Conservation (phyloP, 495 filamentous ascomycete genomes). For the Hypoxylon intermedium region DNA sequence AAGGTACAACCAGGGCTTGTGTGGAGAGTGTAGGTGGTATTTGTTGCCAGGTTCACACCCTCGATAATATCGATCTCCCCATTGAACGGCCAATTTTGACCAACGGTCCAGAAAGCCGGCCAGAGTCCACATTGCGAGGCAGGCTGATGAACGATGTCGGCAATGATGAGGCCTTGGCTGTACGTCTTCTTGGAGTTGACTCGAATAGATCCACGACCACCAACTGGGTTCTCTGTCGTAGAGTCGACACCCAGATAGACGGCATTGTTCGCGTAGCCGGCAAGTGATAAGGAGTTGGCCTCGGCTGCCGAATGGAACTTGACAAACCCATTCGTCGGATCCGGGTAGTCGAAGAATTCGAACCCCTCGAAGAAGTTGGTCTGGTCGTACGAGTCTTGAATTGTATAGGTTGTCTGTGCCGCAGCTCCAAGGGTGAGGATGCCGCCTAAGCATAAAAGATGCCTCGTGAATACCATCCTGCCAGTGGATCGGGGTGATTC, state of each 20-base stretch:
- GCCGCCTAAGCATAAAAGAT: constrained; percentile 27
- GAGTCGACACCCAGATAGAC: constrained; percentile 65
- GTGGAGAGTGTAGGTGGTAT: constrained; percentile 78
- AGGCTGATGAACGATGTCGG: constrained; percentile 81
- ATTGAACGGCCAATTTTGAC: constrained; percentile 74
- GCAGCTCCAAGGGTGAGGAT: constrained; percentile 32
- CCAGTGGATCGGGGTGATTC: neutral
- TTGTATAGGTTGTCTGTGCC: constrained; percentile 46
- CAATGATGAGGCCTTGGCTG: constrained; percentile 72
- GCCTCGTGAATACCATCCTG: constrained; percentile 29
- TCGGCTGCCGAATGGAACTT: constrained; percentile 64
- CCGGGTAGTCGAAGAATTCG: constrained; percentile 58
- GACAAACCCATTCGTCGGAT: constrained; percentile 76
- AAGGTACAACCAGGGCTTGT: constrained; percentile 69
- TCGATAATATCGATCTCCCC: constrained; percentile 96
- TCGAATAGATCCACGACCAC: constrained; percentile 72
- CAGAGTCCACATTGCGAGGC: constrained; percentile 68
- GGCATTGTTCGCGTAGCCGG: constrained; percentile 59
- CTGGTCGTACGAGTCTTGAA: constrained; percentile 55
- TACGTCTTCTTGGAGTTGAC: constrained; percentile 72
- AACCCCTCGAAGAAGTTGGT: constrained; percentile 66
- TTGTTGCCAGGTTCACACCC: constrained; percentile 71
- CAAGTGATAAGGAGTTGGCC: constrained; percentile 64
- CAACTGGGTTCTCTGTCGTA: constrained; percentile 47
- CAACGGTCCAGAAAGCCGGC: constrained; percentile 73